Evolutionary conservation across 2,329 filamentous ascomycete genomes (phyloP).

Genomic region (Chaetomium sp.): DNA sequence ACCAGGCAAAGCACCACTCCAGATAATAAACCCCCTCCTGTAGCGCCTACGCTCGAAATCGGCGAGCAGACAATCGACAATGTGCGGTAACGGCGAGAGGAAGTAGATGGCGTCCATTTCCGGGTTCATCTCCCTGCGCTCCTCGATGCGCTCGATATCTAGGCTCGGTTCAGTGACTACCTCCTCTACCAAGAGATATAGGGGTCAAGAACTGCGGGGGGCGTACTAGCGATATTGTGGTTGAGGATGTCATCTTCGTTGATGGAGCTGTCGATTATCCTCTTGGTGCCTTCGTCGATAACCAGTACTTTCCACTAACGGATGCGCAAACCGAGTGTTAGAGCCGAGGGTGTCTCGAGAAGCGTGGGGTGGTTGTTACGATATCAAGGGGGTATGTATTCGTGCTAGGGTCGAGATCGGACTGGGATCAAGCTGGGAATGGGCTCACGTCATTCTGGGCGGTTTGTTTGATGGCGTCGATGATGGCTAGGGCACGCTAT

Average conservation of each 20-base stretch:
- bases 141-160: conserved; percentile 95
- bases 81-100: conserved; percentile 75
- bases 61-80: conserved; percentile 88
- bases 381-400: too few relatives aligned
- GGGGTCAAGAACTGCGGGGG: neutral
- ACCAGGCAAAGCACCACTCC: conserved; percentile 70
- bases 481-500: conserved; percentile 49
- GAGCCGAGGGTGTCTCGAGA: neutral
- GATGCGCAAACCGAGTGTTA: conserved; percentile 1
- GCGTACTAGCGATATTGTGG: conserved; percentile 86
- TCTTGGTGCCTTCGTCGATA: conserved; percentile 75
- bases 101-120: conserved; percentile 95
- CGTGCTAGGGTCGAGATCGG: neutral
- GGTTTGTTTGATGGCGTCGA: conserved; percentile 68
- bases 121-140: conserved; percentile 71
- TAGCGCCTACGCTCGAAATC: conserved; percentile 86
- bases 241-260: conserved; percentile 97
- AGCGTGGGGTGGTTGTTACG: too few relatives aligned
- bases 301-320: conserved; percentile 92
- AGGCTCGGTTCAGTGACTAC: conserved; percentile 21
- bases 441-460: conserved; percentile 72
- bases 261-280: conserved; percentile 82
- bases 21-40: conserved; percentile 70
- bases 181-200: neutral
- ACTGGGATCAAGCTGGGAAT: neutral